A percentile compares a stretch with the other conserved stretches of the same genome.
Evolutionary conservation across 1,139 yeast species (phyloP).

Genomic region (Kodamaea derodonti): DNA sequence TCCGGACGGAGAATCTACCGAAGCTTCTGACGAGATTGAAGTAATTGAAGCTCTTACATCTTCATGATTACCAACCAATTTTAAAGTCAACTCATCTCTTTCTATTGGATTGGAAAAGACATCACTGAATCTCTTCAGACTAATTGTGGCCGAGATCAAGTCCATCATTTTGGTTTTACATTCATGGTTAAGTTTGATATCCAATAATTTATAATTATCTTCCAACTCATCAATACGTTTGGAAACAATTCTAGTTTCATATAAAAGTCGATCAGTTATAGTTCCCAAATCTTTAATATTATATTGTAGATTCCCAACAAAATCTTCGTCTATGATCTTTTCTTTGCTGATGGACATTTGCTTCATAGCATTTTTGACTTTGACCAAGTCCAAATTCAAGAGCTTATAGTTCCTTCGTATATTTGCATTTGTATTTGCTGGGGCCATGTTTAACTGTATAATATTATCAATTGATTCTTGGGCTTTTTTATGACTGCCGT

Average conservation of each 20-base stretch:
- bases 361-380: constrained; percentile 26
- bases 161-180: constrained; percentile 23
- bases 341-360: constrained; percentile 29
- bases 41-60: constrained; percentile 1
- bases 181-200: constrained; percentile 34
- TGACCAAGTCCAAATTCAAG: constrained; percentile 30
- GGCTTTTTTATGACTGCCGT: not conserved
- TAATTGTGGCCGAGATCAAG: constrained; percentile 35
- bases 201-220: constrained; percentile 51
- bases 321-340: constrained; percentile 30
- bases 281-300: constrained; percentile 64
- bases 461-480: not conserved
- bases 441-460: not conserved
- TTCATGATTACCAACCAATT: constrained; percentile 21
- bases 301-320: constrained; percentile 33
- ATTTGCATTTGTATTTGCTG: constrained; percentile 12
- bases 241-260: constrained; percentile 71
- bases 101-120: constrained; percentile 31
- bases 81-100: constrained; percentile 23
- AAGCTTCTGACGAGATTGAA: not conserved
- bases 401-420: constrained; percentile 24
- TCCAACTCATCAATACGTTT: constrained; percentile 80
- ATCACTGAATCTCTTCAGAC: constrained; percentile 30
- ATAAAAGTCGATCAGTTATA: constrained; percentile 70
- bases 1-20: not conserved